These are phyloP conservation scores for Macadamia integrifolia DNA, from an alignment of 164 flowering plant genomes.

Conservation along the genomic window DNA sequence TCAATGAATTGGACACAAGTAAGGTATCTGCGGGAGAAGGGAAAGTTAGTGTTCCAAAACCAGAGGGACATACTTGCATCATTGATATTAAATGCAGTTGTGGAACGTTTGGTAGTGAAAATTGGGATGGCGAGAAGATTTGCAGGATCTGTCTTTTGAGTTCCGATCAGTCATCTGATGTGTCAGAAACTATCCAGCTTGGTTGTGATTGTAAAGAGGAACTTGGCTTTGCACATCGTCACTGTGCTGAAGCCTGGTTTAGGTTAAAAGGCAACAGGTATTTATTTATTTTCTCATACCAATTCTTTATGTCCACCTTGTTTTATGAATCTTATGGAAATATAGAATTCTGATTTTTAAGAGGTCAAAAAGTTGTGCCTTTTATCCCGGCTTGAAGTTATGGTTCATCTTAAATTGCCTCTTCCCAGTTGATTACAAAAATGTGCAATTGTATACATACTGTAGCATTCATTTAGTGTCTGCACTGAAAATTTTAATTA, in stretches of 20 bases:
- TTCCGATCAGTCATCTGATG: slow-evolving; percentile 35
- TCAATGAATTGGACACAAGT: slow-evolving; percentile 10
- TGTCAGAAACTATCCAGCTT: slow-evolving; percentile 46
- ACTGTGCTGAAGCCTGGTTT: slow-evolving; percentile 93
- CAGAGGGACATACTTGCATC: slow-evolving; percentile 22
- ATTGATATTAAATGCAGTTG: slow-evolving; percentile 31
- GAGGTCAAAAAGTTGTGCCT: neutral
- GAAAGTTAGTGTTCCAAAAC: slow-evolving; percentile 15
- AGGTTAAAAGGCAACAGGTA: slow-evolving; percentile 87
- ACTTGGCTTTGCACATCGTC: slow-evolving; percentile 65
- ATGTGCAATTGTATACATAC: neutral
- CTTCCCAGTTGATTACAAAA: too few species aligned
- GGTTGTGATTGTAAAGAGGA: slow-evolving; percentile 88
- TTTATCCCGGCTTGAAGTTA: too few species aligned
- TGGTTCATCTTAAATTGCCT: too few species aligned
- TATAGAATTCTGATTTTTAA: neutral
- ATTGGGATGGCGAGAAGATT: slow-evolving; percentile 37
- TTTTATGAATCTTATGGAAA: neutral
- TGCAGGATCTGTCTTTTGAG: slow-evolving; percentile 88
- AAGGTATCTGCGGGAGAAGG: slow-evolving; percentile 17
- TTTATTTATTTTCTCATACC: neutral
- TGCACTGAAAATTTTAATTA: neutral
- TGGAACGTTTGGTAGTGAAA: slow-evolving; percentile 21
- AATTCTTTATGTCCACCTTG: slow-evolving; percentile 6
- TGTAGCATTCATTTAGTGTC: neutral